Conservation (phyloP, 2,329 filamentous ascomycete species). For the Boeremia lycopersici region DNA sequence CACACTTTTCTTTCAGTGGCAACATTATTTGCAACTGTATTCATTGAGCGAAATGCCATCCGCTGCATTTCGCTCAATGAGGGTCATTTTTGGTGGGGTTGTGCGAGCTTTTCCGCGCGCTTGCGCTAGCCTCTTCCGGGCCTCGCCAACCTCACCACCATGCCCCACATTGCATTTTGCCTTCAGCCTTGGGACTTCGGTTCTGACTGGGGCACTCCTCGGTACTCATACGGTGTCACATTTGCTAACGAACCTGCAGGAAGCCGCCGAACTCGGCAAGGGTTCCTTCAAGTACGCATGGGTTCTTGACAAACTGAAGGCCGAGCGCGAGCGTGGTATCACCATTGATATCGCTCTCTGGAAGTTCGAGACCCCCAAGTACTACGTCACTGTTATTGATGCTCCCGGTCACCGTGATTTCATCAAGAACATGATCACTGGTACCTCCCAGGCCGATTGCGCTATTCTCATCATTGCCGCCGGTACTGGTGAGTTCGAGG, state of each 20-base stretch:
- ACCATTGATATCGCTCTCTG: slow-evolving; percentile 99
- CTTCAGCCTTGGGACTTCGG: slow-evolving; percentile 10
- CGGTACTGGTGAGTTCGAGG: slow-evolving; percentile 99
- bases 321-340: slow-evolving; percentile 99
- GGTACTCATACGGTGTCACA: slow-evolving; percentile 20
- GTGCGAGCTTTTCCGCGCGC: slow-evolving; percentile 45
- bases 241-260: slow-evolving; percentile 62
- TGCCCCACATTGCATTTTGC: slow-evolving; percentile 36
- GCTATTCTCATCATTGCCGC: slow-evolving; percentile 99
- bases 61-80: slow-evolving; percentile 38
- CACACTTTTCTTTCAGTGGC: slow-evolving; percentile 23
- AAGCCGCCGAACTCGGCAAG: slow-evolving; percentile 99
- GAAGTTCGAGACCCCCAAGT: slow-evolving; percentile 99
- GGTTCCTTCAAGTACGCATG: slow-evolving; percentile 99
- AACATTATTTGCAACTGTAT: slow-evolving; percentile 17
- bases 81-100: slow-evolving; percentile 51
- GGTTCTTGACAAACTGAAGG: slow-evolving; percentile 99
- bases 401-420: slow-evolving; percentile 99
- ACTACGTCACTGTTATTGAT: slow-evolving; percentile 93
- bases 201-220: background rate
- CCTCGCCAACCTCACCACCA: slow-evolving; percentile 40
- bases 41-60: slow-evolving; percentile 33
- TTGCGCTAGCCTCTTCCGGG: slow-evolving; percentile 42
- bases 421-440: slow-evolving; percentile 99
- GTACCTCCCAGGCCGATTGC: slow-evolving; percentile 99